Evolutionary conservation across 441 rosid species (phyloP), one percentile per base, ranked within the genome.

Genomic region (Erodium moschatum): DNA sequence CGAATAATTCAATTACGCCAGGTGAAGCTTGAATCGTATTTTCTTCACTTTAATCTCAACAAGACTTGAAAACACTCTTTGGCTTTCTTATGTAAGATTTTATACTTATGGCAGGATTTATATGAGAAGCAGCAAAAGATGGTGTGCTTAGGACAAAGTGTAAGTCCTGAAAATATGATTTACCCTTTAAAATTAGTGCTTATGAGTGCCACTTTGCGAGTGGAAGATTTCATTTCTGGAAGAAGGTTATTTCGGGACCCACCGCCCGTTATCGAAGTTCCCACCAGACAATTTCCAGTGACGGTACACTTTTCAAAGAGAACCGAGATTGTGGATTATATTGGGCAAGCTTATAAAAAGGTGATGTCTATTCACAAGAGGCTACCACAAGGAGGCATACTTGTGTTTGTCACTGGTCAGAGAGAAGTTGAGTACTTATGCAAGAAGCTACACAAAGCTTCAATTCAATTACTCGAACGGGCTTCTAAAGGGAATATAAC

Each of bases 401-500:
- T 93, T 64, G 92, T 91, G 67, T 93, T 91, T 80, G 93, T 93
- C 73, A 93, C 97, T 0, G 97, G 98, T 67, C 97, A 88, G 82
- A 86, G 96, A 81, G 97, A 93, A 76, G 95, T 93, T 20, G 96
- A 91, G 58, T 80, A 82, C 79, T 82, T 91, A 63, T 93, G 98
- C 74, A 78, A 69, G 73, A 91, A 84, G 80, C 78, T 91, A 40
- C 75, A 70, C 21, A 88, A 77, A 72, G 86, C 90, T 76, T 90
- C 96, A 42, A 79, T 66, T 64, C 82, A 88, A 61, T 62, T 83
- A 73, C 74, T 73, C 42, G 61, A 67, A 27, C 81, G 73, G 72
- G 63, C 78, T 71, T 66, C 73, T 69, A 65, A 68, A 69, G 74
- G 66, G 68, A 81, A 76, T 66, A 68, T 65, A 29, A 77, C 70